Evolutionary conservation across 805 yeast species (phyloP), one percentile per base, ranked within the genome.

Genomic region (Suhomyces sp.): DNA sequence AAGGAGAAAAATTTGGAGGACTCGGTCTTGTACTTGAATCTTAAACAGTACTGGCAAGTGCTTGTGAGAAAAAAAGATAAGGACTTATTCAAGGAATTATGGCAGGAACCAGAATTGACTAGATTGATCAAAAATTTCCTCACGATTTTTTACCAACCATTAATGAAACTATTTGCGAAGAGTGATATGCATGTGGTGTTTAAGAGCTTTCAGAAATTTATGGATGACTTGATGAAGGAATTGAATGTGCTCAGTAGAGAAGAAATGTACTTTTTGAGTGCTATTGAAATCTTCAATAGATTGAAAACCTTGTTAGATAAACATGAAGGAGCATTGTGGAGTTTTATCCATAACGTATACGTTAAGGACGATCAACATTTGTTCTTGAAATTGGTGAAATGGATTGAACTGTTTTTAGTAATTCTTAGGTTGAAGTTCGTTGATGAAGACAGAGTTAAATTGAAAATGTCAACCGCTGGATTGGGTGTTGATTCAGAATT

Each of bases 21-120:
- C 3, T 37, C 57, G 2, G 65, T 66, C 14, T 50, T 74, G 25
- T 83, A 74, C 48, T 61, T 77, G 6, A 69, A 72, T 42, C 53
- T 84, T 10, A 78, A 76, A 40, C 80, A 81, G 36, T 70, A 83
- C 35, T 76, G 83, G 59, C 80, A 75, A 40, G 59, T 83, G 12
- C 73, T 73, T 43, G 65, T 85, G 1, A 73, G 93, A 22, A 81
- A 77, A 38, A 75, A 78, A 23, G 98, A 91, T 53, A 88, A 87
- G 54, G 77, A 79, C 37, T 63, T 83, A 27, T 60, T 90, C 67
- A 80, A 79, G 48, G 81, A 81, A 51, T 54, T 90, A 27, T 87
- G 96, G 95, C 79, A 77, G 29, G 95, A 90, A 48, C 88, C 91
- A 0, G 86, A 84, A 45, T 64, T 95, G 29, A 80, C 88, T n/a